These are phyloP conservation scores for Talaromyces proteolyticus DNA, from an alignment of 495 filamentous ascomycete genomes.

Conservation along the genomic window DNA sequence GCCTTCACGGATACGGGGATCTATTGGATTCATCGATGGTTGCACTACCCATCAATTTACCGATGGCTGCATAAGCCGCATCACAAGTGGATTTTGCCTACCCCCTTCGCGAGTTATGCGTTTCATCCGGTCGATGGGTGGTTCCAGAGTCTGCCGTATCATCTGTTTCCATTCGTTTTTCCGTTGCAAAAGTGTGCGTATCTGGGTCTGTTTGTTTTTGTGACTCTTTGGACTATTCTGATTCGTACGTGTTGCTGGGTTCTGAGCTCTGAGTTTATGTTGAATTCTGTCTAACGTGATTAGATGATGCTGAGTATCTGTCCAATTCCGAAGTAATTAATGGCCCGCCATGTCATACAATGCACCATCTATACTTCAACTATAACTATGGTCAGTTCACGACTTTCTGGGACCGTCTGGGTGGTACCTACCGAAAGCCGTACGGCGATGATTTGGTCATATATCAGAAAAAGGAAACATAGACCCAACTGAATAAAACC, in stretches of 20 bases:
- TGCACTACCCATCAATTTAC: slow-evolving; percentile 64
- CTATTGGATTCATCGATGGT: slow-evolving; percentile 71
- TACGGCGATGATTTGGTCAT: neutral
- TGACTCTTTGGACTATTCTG: slow-evolving; percentile 78
- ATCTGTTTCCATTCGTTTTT: slow-evolving; percentile 71
- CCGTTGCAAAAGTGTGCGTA: slow-evolving; percentile 71
- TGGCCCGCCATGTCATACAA: slow-evolving; percentile 74
- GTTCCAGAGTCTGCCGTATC: slow-evolving; percentile 66
- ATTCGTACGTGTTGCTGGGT: slow-evolving; percentile 41
- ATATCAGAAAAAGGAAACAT: slow-evolving; percentile 61
- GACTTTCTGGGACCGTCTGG: slow-evolving; percentile 70
- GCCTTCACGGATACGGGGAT: slow-evolving; percentile 70
- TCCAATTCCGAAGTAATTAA: slow-evolving; percentile 67
- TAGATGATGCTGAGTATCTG: slow-evolving; percentile 68
- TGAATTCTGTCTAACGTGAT: neutral
- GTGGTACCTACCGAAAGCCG: slow-evolving; percentile 63
- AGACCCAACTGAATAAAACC: too few relatives aligned
- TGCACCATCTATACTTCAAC: slow-evolving; percentile 77
- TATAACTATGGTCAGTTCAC: slow-evolving; percentile 83
- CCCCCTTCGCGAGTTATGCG: slow-evolving; percentile 65
- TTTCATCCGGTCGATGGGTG: slow-evolving; percentile 76
- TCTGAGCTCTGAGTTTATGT: too few relatives aligned
- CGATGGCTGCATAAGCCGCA: slow-evolving; percentile 73
- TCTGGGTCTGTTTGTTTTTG: slow-evolving; percentile 62
- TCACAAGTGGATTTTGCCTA: slow-evolving; percentile 88